These are phyloP conservation scores for Linum tenue DNA, from an alignment of 345 rosid genomes.

Conservation along the genomic window DNA sequence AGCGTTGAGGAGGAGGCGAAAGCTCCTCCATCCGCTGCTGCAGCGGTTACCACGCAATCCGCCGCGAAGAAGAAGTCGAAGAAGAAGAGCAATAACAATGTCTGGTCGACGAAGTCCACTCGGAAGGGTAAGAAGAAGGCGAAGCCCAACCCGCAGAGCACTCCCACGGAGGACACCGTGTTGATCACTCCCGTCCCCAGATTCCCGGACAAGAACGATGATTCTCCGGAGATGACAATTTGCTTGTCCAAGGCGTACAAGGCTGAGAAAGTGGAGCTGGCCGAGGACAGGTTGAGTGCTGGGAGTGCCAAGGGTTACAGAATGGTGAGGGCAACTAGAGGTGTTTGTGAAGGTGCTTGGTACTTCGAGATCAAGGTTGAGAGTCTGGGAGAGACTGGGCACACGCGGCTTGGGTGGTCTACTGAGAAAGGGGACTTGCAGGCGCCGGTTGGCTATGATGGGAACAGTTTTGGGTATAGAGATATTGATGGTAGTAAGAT, in stretches of 20 bases:
- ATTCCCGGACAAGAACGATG: slow-evolving; percentile 72
- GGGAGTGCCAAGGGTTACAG: slow-evolving; percentile 89
- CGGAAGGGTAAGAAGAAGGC: slow-evolving; percentile 90
- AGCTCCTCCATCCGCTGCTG: slow-evolving; percentile 10
- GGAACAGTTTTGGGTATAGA: slow-evolving; percentile 82
- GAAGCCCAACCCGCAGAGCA: slow-evolving; percentile 46
- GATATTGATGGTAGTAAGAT: slow-evolving; percentile 96
- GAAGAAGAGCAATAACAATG: slow-evolving; percentile 69
- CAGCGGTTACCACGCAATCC: slow-evolving; percentile 9
- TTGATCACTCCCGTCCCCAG: slow-evolving; percentile 69
- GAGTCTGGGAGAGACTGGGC: slow-evolving; percentile 81
- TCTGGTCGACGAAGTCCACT: slow-evolving; percentile 80
- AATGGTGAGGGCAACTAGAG: slow-evolving; percentile 95
- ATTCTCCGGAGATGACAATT: slow-evolving; percentile 53
- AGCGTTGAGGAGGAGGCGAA: background rate
- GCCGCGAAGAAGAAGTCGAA: slow-evolving; percentile 54
- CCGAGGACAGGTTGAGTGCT: slow-evolving; percentile 74
- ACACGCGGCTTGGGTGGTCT: slow-evolving; percentile 90
- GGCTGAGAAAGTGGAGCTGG: slow-evolving; percentile 90
- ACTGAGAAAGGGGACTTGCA: slow-evolving; percentile 94
- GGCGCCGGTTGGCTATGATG: slow-evolving; percentile 94
- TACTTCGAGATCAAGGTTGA: slow-evolving; percentile 78
- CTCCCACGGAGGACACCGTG: slow-evolving; percentile 57
- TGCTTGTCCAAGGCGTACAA: slow-evolving; percentile 84
- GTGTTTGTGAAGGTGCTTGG: slow-evolving; percentile 95